Conservation (phyloP, 2,329 filamentous ascomycete genomes). For the Stachybotrys chartarum region DNA sequence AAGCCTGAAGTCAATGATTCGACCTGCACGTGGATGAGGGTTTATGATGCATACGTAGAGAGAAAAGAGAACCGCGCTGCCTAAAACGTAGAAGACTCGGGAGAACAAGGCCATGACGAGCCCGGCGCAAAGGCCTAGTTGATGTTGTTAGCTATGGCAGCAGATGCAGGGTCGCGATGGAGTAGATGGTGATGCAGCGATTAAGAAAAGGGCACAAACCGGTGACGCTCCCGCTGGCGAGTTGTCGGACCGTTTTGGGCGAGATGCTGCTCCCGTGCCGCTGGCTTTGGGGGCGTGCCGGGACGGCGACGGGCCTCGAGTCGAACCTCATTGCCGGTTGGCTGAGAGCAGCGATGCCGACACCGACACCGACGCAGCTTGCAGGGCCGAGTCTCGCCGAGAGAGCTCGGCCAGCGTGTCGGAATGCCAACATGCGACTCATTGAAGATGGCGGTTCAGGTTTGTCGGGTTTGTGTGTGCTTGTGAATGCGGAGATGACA, state of each 20-base stretch:
- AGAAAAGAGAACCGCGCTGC: conserved; percentile 57
- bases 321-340: conserved; percentile 20
- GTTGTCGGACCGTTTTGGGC: conserved; percentile 33
- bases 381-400: conserved; percentile 18
- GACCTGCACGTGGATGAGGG: conserved; percentile 8
- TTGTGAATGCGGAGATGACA: too few relatives aligned
- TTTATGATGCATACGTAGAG: conserved; percentile 49
- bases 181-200: neutral
- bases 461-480: too few relatives aligned
- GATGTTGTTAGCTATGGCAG: neutral
- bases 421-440: conserved; percentile 13
- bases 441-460: conserved; percentile 6
- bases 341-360: conserved; percentile 15
- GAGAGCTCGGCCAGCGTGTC: conserved; percentile 15
- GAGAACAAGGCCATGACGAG: conserved; percentile 64
- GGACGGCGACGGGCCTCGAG: conserved; percentile 11
- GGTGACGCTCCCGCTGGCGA: conserved; percentile 47
- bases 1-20: conserved; percentile 7
- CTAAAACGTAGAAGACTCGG: conserved; percentile 58
- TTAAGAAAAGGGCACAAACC: conserved; percentile 27
- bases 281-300: conserved; percentile 8
- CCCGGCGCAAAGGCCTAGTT: conserved; percentile 53
- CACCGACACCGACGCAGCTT: conserved; percentile 16
- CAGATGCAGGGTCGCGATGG: too few relatives aligned
- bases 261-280: conserved; percentile 9